Percentiles rank a stretch among this genome's conserved stretches.
phyloP scores from a whole-genome alignment of 2,329 filamentous ascomycete genomes.

The Aspergillus nomiae region DNA sequence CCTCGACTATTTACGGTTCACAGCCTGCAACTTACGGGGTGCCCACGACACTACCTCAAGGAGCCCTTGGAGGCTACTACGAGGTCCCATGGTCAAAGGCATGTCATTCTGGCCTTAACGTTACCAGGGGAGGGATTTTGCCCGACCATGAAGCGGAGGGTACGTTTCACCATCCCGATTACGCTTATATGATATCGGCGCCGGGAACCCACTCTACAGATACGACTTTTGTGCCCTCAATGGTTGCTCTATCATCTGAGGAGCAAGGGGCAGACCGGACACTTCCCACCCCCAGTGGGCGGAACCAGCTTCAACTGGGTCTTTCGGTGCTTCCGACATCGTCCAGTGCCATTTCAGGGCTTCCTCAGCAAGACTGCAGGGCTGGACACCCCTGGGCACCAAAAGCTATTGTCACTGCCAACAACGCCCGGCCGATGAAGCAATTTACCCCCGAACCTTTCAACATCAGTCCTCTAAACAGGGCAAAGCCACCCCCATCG shows the following conservation, averaged over 20 bases:
- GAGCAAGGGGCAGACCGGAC: constrained; percentile 34
- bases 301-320: constrained; percentile 23
- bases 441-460: constrained; percentile 24
- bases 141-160: constrained; percentile 30
- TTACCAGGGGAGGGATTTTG: constrained; percentile 29
- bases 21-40: constrained; percentile 40
- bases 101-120: constrained; percentile 30
- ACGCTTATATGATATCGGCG: constrained; percentile 34
- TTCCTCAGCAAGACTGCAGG: constrained; percentile 25
- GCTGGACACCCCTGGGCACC: constrained; percentile 15
- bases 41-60: constrained; percentile 32
- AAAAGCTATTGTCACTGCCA: constrained; percentile 14
- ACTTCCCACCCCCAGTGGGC: constrained; percentile 37
- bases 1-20: constrained; percentile 32
- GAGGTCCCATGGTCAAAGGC: constrained; percentile 30
- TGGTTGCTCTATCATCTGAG: constrained; percentile 25
- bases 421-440: constrained; percentile 22
- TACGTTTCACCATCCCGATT: constrained; percentile 26
- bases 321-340: constrained; percentile 15
- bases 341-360: constrained; percentile 19
- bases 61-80: constrained; percentile 30
- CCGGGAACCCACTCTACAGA: constrained; percentile 30
- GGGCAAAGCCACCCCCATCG: constrained; percentile 22
- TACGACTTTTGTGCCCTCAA: constrained; percentile 13
- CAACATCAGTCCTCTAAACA: constrained; percentile 19